Evolutionary conservation across 176 grass and related monocot genomes (phyloP), one percentile per base, ranked within the genome.

Genomic region (Saccharum officinarum): DNA sequence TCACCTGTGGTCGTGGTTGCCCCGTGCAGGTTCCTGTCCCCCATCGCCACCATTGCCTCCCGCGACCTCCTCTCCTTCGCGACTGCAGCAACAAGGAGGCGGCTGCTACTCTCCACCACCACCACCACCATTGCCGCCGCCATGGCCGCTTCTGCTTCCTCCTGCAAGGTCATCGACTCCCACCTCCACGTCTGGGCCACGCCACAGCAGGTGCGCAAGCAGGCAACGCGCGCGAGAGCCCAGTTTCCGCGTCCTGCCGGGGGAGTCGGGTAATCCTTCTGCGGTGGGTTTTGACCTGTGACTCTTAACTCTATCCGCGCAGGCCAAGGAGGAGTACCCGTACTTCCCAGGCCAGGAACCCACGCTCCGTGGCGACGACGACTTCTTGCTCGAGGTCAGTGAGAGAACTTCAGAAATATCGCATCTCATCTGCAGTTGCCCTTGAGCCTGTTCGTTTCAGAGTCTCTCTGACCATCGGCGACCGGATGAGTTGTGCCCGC

Each of bases 141-240:
- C 45, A 44, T 54, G 62, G 20, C 72, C 46, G 67, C 80, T 83
- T 40, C 72, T 26, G 36, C 83, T 67, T 47, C 84, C 80, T 46
- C 86, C 12, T 87, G 57, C 69, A 95, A 95, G 81, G 82, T 95
- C 71, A 67, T 93, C 55, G 95, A 97, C 77, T 93, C 92, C 37
- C 95, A 97, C 82, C 92, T 93, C 87, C 95, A 97, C 80, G 90
- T 97, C 65, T 95, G 95, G 92, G 95, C 95, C 65, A 87, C 95
- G 38, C 88, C 89, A 22, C 68, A 82, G 63, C 86, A 97, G 92
- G 92, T 97, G 73, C 28, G 25, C 62, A 5, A 5, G 9, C 1
- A 33, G 33, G 33, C 33, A 33, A 33, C 33, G 33, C 2, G 33
- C 33, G 33, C 33, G 33, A 30, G 7, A 6, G n/a, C 14, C 17